Evolutionary conservation across 2,329 filamentous ascomycete genomes (phyloP), one percentile per base, ranked within the genome.

Genomic region (Ophiocordyceps unilateralis): DNA sequence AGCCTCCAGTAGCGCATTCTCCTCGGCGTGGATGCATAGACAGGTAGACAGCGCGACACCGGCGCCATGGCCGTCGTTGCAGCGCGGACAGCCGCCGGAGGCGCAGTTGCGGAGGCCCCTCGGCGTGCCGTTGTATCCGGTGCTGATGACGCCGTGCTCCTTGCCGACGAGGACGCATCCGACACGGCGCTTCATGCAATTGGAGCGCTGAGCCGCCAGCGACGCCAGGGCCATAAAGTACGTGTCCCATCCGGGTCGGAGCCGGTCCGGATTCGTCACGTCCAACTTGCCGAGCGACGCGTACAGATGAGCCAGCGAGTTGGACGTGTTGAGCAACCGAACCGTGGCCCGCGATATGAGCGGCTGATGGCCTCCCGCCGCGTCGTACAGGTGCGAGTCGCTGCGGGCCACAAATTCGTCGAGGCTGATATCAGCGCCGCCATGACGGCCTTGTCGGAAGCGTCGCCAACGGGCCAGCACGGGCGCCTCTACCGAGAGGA

Each of bases 221-320:
- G 83, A 86, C 5, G 91, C 88, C n/a, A 98, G 70, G 36, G 84
- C 78, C 91, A 98, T 98, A 58, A 98, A 98, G 66, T 98, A 98
- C 54, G 83, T 80, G 62, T 98, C 91, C 91, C 91, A 98, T 41
- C 76, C 80, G 1, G 91, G 91, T 1, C 91, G 78, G 30, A 98
- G 70, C 2, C 91, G 81, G 52, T 83, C 74, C 28, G 81, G 73
- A 54, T 91, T 79, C 2, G 81, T 72, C 22, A 98, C 74, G 57
- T 93, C 76, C 8, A 95, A 72, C 40, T 76, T 72, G 41, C 74
- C 70, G 1, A 98, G 74, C 9, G 83, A 80, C 4, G 72, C 67
- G 58, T 86, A 78, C 6, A 96, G 71, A 50, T 81, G 73, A 10
- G 76, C 65, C 1, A 93, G 63, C 22, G 80, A 81, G 15, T 75